Base-by-base conservation (phyloP, 2,329 filamentous ascomycete genomes). In the Neocatenulostroma microsporum region DNA sequence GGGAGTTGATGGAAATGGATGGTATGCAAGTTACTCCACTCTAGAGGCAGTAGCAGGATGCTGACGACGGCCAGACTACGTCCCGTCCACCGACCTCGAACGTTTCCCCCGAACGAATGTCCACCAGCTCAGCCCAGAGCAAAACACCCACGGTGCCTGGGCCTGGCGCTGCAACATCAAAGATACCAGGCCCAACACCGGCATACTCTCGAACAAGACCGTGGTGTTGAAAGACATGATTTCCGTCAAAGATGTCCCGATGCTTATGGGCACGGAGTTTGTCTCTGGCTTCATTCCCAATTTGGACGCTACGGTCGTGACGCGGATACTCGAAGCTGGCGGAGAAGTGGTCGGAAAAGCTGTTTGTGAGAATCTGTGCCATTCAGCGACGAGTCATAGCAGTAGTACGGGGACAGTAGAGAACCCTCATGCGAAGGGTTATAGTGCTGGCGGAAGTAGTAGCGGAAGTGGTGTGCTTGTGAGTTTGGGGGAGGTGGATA, bases 161-260 rank as follows among this genome's bases (percentile, higher is more conserved):
- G 66, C 64, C 5, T 67, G 63, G 62, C 58, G 49, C 33, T 64
- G 58, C 33, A 56, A 45, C 15, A 60, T 63, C 37, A 45, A 50
- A 34, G 60, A 63, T 40, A 46, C 53, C 4, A 42, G 44, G 2
- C 29, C 41, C 4, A 36, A 50, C 9, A 39, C 48, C 3, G 48
- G 52, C 17, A 46, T 62, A 17, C 55, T 71, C 5, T 41, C 57
- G 5, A 62, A 62, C 23, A 62, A 63, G 36, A 61, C 52, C 1
- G 28, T 70, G 4, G 62, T 56, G 5, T 48, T 72, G 27, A 72
- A 72, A 46, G 69, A 71, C 48, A 70, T 69, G 41, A 64, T 71
- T 15, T 57, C 61, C 8, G 56, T 73, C 2, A 62, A 62, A 1
- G 63, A 60, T 13, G 58, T 71, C 10, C 64, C 66, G 5, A 59